A percentile compares a stretch with the other conserved stretches of the same genome.
These are phyloP conservation scores for Hsuehochloa calcarea DNA, from an alignment of 176 grass and related monocot genomes.

Conservation along the genomic window DNA sequence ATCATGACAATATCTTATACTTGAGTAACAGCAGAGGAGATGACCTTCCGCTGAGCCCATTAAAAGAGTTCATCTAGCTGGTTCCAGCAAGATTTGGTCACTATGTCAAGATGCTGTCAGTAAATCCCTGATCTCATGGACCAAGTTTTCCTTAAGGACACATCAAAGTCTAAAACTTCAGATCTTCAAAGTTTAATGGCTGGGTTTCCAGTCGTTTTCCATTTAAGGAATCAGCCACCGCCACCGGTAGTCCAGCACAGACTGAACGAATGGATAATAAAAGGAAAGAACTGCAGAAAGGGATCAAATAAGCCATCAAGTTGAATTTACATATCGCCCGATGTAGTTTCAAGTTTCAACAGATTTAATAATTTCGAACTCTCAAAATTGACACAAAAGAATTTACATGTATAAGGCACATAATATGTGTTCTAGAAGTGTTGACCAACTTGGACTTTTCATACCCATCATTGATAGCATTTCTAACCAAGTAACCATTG, in stretches of 20 bases:
- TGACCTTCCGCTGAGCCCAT: not conserved
- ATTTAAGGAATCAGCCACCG: not conserved
- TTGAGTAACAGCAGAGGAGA: not conserved
- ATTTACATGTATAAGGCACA: not conserved
- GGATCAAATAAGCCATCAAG: not conserved
- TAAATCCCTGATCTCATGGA: not conserved
- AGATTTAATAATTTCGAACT: not conserved
- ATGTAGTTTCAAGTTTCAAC: not conserved
- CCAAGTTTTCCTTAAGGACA: not conserved
- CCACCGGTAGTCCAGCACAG: not conserved
- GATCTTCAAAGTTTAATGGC: not conserved
- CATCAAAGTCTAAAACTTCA: not conserved
- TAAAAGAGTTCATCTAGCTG: not conserved
- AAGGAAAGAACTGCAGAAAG: not conserved
- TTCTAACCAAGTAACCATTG: not conserved
- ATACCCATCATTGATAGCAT: not conserved
- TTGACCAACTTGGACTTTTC: not conserved
- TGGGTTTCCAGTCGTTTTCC: not conserved
- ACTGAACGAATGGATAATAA: conserved; percentile 8
- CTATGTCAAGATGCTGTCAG: not conserved
- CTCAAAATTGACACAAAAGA: not conserved
- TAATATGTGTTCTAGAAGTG: not conserved
- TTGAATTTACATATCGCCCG: not conserved
- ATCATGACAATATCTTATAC: not conserved
- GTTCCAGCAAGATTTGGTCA: not conserved